Base-by-base conservation (phyloP, 2,329 filamentous ascomycete genomes). In the Penicillium freii region DNA sequence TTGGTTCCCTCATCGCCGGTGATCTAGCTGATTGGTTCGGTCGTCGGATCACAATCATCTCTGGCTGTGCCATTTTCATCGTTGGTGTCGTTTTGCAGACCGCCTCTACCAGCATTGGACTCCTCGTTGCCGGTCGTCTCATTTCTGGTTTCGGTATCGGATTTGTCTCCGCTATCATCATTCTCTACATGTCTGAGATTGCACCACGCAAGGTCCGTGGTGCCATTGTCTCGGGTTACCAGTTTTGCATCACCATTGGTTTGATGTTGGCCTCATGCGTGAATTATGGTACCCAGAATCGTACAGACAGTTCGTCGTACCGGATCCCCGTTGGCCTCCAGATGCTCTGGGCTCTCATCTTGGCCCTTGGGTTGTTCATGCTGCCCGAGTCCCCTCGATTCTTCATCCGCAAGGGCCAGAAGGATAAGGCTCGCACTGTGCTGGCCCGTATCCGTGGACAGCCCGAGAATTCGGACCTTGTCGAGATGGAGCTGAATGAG, bases 101-200 rank as follows among this genome's bases (percentile, higher is more conserved):
- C 53, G 78, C 80, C 53, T 78, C 81, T 36, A 68, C 67, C 39
- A 73, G 79, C 52, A 78, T 89, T 13, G 84, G 80, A 56, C 79
- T 85, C 60, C 85, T 92, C 58, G 87, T 90, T 23, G 82, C 84
- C 57, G 90, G 90, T 72, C 89, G 89, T 81, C 77, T 92, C 57
- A 77, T 93, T 66, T 87, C 89, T 47, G 90, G 90, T 73, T 73
- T 91, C 56, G 90, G 90, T 81, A 88, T 92, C 67, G 90, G 89
- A 70, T 91, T 91, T 72, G 88, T 90, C 65, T 91, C 88, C 9
- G 88, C 89, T 68, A 86, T 91, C 68, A 86, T 92, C 74, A 90
- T 92, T 70, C 81, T 92, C 60, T 92, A 94, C 84, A 93, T 94
- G 90, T 91, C 87, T 48, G 90, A 92, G 77, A 90, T 92, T 71